phyloP scores from a whole-genome alignment of 345 rosid genomes.

The Microthlaspi erraticum region DNA sequence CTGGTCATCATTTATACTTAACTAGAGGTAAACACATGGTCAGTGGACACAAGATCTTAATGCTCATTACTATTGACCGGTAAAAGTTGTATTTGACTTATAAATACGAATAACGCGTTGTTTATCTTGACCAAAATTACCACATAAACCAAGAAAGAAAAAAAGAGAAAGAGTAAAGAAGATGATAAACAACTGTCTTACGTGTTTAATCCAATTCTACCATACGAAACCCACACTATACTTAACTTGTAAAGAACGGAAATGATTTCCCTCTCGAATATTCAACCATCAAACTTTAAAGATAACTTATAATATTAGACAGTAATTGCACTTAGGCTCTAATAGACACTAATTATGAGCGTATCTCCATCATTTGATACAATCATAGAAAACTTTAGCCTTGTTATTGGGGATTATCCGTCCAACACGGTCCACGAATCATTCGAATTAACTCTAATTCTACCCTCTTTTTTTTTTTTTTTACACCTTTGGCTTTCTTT shows the following conservation, averaged over 20 bases:
- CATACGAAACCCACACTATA: background rate
- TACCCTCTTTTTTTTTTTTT: background rate
- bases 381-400: background rate
- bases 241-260: background rate
- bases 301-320: background rate
- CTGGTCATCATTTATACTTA: too few relatives aligned
- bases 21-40: background rate
- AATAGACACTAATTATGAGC: background rate
- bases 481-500: background rate
- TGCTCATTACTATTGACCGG: background rate
- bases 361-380: conserved; percentile 8
- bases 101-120: conserved; percentile 20
- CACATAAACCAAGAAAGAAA: background rate
- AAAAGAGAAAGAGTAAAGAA: background rate
- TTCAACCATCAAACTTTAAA: background rate
- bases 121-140: background rate
- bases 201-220: too few relatives aligned
- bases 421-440: conserved; percentile 30
- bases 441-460: background rate
- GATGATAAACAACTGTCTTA: background rate
- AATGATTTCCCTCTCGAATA: background rate
- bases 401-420: background rate
- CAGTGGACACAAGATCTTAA: background rate
- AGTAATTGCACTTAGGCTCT: background rate
- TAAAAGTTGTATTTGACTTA: conserved; percentile 9